Conservation (phyloP, 306 rosid genomes). For the Acacia acuminata region DNA sequence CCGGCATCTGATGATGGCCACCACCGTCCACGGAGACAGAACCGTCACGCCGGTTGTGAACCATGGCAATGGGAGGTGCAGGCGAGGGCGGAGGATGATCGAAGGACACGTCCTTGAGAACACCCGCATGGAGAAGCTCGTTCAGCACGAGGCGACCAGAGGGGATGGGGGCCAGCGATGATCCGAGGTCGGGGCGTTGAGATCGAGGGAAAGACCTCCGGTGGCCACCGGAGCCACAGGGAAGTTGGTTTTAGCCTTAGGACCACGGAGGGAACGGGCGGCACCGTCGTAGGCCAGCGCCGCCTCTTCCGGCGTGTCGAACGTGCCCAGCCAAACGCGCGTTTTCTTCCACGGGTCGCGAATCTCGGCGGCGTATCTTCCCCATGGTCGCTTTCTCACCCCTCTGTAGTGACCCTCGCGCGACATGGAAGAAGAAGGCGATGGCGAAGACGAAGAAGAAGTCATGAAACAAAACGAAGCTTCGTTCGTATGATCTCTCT, state of each 20-base stretch:
- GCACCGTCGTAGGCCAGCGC: conserved; percentile 98
- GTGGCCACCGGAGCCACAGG: conserved; percentile 48
- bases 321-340: conserved; percentile 93
- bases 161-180: conserved; percentile 46
- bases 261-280: conserved; percentile 88
- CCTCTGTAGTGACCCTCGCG: conserved; percentile 90
- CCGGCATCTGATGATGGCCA: background rate
- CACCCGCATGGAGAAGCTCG: conserved; percentile 66
- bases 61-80: background rate
- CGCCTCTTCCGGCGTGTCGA: conserved; percentile 94
- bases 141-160: conserved; percentile 51
- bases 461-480: conserved; percentile 48
- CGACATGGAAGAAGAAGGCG: conserved; percentile 31
- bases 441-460: conserved; percentile 41
- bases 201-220: conserved; percentile 57
- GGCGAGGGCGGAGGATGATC: conserved; percentile 23
- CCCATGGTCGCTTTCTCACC: conserved; percentile 95
- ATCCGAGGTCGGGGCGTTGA: conserved; percentile 53
- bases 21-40: background rate
- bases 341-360: conserved; percentile 98
- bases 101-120: conserved; percentile 38
- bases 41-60: background rate
- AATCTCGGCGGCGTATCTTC: conserved; percentile 96
- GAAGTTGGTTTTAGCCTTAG: conserved; percentile 89
- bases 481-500: background rate